A percentile compares a stretch with the other conserved stretches of the same genome.
Conservation (phyloP, 2,329 filamentous ascomycete species). For the Diaporthe citriasiana region DNA sequence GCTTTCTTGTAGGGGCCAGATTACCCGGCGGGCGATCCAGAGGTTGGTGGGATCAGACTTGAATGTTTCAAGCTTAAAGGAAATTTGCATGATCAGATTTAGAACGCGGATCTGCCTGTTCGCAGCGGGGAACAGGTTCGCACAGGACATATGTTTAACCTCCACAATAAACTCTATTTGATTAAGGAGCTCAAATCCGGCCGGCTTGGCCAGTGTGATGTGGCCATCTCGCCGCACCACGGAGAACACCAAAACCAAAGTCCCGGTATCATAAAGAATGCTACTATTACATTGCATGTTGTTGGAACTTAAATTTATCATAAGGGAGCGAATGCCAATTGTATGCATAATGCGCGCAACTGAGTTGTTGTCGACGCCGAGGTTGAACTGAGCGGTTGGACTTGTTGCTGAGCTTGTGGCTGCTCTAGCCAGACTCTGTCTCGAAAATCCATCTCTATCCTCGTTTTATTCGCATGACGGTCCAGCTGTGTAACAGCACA, state of each 20-base stretch:
- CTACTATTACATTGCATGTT: not conserved
- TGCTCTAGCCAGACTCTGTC: not conserved
- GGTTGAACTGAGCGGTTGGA: not conserved
- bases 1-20: not conserved
- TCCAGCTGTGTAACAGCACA: not conserved
- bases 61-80: slow-evolving; percentile 1
- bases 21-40: slow-evolving; percentile 18
- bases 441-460: not conserved
- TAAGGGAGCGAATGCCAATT: not conserved
- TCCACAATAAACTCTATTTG: slow-evolving; percentile 24
- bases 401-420: not conserved
- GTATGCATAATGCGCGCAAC: not conserved
- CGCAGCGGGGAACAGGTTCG: slow-evolving; percentile 10
- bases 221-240: slow-evolving; percentile 1
- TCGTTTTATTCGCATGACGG: too few species aligned
- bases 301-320: not conserved
- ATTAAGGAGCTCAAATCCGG: slow-evolving; percentile 15
- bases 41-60: not conserved
- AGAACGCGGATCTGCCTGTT: slow-evolving; percentile 9
- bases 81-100: slow-evolving; percentile 27
- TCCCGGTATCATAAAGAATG: not conserved
- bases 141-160: slow-evolving; percentile 4
- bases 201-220: slow-evolving; percentile 7
- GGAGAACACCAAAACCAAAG: slow-evolving; percentile 10
- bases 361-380: not conserved